phyloP scores from a whole-genome alignment of 179 eudicot species.

The Pouteria campechiana region DNA sequence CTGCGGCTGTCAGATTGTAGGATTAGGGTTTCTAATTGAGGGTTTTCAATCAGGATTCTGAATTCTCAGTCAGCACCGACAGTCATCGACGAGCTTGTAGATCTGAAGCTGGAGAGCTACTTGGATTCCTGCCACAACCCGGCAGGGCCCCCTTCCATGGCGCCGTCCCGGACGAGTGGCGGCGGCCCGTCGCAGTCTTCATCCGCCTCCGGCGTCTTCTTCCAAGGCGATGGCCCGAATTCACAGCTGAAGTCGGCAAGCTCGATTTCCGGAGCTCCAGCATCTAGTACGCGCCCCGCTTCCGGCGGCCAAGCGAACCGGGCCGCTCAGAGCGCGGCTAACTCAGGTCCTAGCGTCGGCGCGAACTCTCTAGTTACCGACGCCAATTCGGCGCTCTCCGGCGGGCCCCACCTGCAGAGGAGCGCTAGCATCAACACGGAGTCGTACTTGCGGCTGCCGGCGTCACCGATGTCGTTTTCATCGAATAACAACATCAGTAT shows the following conservation, averaged over 20 bases:
- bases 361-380: constrained; percentile 21
- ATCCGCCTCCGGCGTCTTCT: constrained; percentile 74
- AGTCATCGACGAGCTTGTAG: too few relatives aligned
- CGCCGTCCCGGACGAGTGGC: constrained; percentile 65
- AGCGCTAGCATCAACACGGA: constrained; percentile 6
- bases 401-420: constrained; percentile 10
- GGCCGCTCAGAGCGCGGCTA: constrained; percentile 24
- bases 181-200: constrained; percentile 72
- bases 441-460: constrained; percentile 7
- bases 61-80: too few relatives aligned
- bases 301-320: constrained; percentile 58
- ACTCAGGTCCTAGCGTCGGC: constrained; percentile 19
- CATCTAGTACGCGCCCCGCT: constrained; percentile 42
- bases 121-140: constrained; percentile 53
- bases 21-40: too few relatives aligned
- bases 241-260: constrained; percentile 57
- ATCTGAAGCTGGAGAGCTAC: constrained; percentile 44
- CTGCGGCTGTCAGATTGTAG: too few relatives aligned
- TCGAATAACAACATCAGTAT: constrained; percentile 13
- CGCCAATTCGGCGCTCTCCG: constrained; percentile 12
- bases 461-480: constrained; percentile 14
- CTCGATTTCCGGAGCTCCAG: constrained; percentile 49
- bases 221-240: constrained; percentile 73
- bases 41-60: too few relatives aligned
- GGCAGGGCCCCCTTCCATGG: constrained; percentile 55